Evolutionary conservation across 106 monocot species (phyloP), one percentile per base, ranked within the genome.

Genomic region (Chionographis japonica): DNA sequence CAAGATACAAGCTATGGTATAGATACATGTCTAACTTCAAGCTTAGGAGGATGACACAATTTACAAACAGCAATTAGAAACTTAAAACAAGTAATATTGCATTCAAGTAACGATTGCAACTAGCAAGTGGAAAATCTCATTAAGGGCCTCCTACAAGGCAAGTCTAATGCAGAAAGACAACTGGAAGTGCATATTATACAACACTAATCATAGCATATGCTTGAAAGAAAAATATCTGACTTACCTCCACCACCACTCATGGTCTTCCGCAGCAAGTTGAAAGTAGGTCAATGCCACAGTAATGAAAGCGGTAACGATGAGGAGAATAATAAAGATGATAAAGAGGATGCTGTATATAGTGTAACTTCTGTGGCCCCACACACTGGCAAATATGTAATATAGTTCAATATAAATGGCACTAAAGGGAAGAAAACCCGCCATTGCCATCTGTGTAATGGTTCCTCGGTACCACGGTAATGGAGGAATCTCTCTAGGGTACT

Each of bases 201-300:
- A 27, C 27, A 27, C 27, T 27, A 0, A 27, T 27, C 27, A 27
- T 27, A 27, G 27, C 27, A 1, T 27, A 27, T 27, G 27, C 27
- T 27, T 27, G 27, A 27, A 27, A 27, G 27, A 27, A 27, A 27
- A 27, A 27, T 27, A 27, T 27, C 27, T 27, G 27, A 27, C 27
- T 42, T 58, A 69, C 69, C 69, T 69, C 69, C 69, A 69, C 69
- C 69, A 70, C 69, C 69, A 70, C 51, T 59, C 58, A n/a, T 70
- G 58, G 57, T 70, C 69, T 19, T 70, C 69, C 3, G 14, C 43
- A 4, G 69, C 69, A 58, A 70, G 69, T 49, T 70, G 69, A 16
- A 46, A 70, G 49, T 70, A 70, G 13, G 69, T 70, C 69, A 70
- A 43, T 35, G 58, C 69, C 43, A 59, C 40, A 5, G 58, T 70